Conservation (phyloP, 192 early-diverging fungal genomes). For the Dissophora globulifera region DNA sequence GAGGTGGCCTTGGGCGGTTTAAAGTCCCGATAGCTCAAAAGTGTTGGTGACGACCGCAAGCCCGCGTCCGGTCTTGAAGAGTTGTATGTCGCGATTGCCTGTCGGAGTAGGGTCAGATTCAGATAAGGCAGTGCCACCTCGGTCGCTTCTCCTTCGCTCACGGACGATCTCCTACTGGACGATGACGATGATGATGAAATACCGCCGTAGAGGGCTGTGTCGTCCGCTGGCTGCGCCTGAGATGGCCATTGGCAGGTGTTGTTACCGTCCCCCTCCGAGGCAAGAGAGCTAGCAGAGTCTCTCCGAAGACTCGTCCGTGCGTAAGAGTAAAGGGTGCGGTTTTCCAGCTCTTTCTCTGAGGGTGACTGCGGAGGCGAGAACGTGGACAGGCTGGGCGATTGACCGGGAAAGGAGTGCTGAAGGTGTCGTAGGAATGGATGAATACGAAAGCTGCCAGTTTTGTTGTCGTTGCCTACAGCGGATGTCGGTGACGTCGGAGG, state of each 20-base stretch:
- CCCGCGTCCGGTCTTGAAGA: constrained; percentile 12
- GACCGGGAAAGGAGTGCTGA: background rate
- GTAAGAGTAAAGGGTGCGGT: constrained; percentile 1
- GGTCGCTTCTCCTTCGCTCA: background rate
- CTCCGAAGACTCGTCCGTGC: constrained; percentile 9
- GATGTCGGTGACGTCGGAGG: background rate
- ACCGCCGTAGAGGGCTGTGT: background rate
- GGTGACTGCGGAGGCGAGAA: constrained; percentile 10
- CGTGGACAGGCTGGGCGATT: background rate
- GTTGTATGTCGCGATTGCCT: constrained; percentile 43
- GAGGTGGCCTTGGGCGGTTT: background rate
- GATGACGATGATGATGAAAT: constrained; percentile 3
- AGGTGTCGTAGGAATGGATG: background rate
- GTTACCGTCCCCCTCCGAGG: constrained; percentile 22
- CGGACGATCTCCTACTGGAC: constrained; percentile 17
- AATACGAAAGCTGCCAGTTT: background rate
- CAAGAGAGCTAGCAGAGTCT: constrained; percentile 1
- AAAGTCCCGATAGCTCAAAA: constrained; percentile 6
- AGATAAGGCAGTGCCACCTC: constrained; percentile 22
- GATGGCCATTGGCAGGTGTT: background rate
- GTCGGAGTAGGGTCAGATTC: constrained; percentile 26
- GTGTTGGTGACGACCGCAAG: background rate
- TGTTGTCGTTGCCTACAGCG: background rate
- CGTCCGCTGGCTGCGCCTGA: background rate
- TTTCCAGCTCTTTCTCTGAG: constrained; percentile 3